Conservation (phyloP, 2,329 filamentous ascomycete genomes). For the Mycogone perniciosa region DNA sequence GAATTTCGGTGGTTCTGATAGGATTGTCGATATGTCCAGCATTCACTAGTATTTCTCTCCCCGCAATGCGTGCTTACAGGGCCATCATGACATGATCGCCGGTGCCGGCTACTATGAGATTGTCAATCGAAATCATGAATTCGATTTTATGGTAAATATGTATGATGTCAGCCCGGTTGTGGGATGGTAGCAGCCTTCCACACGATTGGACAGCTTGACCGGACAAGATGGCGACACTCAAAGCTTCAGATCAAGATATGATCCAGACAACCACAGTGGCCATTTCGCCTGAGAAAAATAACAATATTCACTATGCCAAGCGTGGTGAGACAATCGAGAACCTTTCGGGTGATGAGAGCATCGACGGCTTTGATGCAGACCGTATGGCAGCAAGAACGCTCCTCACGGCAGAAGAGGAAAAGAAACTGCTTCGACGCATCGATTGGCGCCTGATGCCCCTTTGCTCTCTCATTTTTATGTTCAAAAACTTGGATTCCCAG, state of each 20-base stretch:
- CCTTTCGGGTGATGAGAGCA: background rate
- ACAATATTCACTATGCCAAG: slow-evolving; percentile 1
- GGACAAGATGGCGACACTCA: background rate
- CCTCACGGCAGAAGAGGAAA: slow-evolving; percentile 21
- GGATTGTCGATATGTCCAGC: too few relatives aligned
- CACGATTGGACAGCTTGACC: too few relatives aligned
- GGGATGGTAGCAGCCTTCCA: too few relatives aligned
- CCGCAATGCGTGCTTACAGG: background rate
- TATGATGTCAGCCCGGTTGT: too few relatives aligned
- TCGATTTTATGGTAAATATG: too few relatives aligned
- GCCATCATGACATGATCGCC: background rate
- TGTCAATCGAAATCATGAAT: background rate
- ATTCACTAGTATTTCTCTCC: too few relatives aligned
- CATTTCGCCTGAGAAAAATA: background rate
- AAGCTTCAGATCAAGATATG: background rate
- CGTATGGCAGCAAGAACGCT: slow-evolving; percentile 29
- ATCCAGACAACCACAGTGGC: background rate
- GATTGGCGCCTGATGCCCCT: slow-evolving; percentile 22
- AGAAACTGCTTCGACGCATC: slow-evolving; percentile 19
- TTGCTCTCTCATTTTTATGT: slow-evolving; percentile 34
- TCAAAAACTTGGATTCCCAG: slow-evolving; percentile 34
- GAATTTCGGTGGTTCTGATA: too few relatives aligned
- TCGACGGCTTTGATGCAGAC: background rate
- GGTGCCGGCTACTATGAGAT: background rate
- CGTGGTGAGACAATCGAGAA: background rate